A percentile compares a stretch with the other conserved stretches of the same genome.
phyloP scores from a whole-genome alignment of 2,329 filamentous ascomycete species.

The Fusarium staphyleae region DNA sequence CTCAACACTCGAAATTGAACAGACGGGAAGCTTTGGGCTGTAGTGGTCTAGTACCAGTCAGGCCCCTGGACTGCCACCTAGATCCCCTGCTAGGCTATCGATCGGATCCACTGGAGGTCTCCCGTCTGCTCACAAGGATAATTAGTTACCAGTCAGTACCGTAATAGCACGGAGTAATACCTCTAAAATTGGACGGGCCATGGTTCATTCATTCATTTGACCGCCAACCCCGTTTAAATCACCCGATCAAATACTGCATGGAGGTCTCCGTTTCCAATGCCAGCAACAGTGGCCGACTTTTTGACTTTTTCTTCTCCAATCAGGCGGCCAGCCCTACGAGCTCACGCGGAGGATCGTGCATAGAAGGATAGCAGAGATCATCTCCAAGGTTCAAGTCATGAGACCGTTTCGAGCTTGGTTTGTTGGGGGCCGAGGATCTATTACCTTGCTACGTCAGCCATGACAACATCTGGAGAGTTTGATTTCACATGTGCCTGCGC shows the following conservation, averaged over 20 bases:
- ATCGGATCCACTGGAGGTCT: slow-evolving; percentile 32
- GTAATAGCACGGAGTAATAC: slow-evolving; percentile 24
- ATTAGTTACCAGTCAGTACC: too few relatives aligned
- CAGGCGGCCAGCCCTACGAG: slow-evolving; percentile 2
- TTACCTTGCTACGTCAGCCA: too few relatives aligned
- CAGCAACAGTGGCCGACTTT: background rate
- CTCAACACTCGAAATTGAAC: slow-evolving; percentile 30
- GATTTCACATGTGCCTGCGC: slow-evolving; percentile 31
- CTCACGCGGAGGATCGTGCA: slow-evolving; percentile 11
- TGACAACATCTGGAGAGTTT: slow-evolving; percentile 2
- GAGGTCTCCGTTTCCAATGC: slow-evolving; percentile 16
- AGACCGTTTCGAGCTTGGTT: slow-evolving; percentile 22
- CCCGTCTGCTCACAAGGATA: too few relatives aligned
- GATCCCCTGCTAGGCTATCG: slow-evolving; percentile 26
- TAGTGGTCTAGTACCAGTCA: slow-evolving; percentile 25
- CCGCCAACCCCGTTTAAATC: background rate
- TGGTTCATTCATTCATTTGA: slow-evolving; percentile 18
- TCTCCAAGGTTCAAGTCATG: slow-evolving; percentile 4
- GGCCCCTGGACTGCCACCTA: slow-evolving; percentile 25
- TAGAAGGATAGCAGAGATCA: background rate
- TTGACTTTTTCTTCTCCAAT: slow-evolving; percentile 1
- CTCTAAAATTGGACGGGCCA: slow-evolving; percentile 31
- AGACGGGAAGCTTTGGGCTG: slow-evolving; percentile 11
- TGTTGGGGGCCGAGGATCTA: slow-evolving; percentile 35
- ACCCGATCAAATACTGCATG: background rate